Percentiles rank a stretch among this genome's conserved stretches.
phyloP scores from a whole-genome alignment of 1,284 basidiomycete genomes.

The Ceratobasidium theobromae region DNA sequence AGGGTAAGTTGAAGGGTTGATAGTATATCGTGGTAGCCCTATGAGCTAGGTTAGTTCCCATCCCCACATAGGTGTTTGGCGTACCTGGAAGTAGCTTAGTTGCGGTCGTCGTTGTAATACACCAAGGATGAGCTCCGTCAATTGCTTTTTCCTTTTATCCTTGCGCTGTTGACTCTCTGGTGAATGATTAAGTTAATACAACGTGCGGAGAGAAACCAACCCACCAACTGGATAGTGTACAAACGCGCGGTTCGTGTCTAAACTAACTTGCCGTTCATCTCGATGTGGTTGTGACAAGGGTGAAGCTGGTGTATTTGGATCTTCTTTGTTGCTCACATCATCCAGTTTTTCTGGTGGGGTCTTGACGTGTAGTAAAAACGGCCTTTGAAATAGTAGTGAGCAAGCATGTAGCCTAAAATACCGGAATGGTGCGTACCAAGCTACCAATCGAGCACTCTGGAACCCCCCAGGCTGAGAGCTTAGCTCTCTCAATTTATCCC shows the following conservation, averaged over 20 bases:
- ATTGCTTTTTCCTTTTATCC: slow-evolving; percentile 60
- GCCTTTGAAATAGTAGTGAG: neutral
- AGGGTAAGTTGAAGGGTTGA: slow-evolving; percentile 84
- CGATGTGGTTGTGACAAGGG: slow-evolving; percentile 49
- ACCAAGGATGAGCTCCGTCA: slow-evolving; percentile 73
- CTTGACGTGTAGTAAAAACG: slow-evolving; percentile 13
- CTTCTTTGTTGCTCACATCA: neutral
- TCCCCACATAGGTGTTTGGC: slow-evolving; percentile 35
- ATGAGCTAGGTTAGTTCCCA: slow-evolving; percentile 11
- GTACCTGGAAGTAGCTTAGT: slow-evolving; percentile 83
- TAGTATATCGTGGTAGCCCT: slow-evolving; percentile 93
- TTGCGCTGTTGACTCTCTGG: slow-evolving; percentile 37
- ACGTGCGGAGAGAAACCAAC: slow-evolving; percentile 36
- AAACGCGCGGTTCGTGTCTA: slow-evolving; percentile 88
- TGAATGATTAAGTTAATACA: slow-evolving; percentile 4
- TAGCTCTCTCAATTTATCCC: slow-evolving; percentile 51
- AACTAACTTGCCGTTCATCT: slow-evolving; percentile 80
- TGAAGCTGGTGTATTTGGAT: slow-evolving; percentile 7
- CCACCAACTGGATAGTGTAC: slow-evolving; percentile 85
- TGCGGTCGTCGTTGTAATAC: slow-evolving; percentile 72
- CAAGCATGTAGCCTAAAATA: slow-evolving; percentile 35
- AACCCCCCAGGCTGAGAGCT: slow-evolving; percentile 66
- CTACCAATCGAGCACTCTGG: slow-evolving; percentile 52
- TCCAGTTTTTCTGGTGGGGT: neutral
- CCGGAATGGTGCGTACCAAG: slow-evolving; percentile 55